These are phyloP conservation scores for Kuraishia hungarica DNA, from an alignment of 805 yeast genomes.

Conservation along the genomic window DNA sequence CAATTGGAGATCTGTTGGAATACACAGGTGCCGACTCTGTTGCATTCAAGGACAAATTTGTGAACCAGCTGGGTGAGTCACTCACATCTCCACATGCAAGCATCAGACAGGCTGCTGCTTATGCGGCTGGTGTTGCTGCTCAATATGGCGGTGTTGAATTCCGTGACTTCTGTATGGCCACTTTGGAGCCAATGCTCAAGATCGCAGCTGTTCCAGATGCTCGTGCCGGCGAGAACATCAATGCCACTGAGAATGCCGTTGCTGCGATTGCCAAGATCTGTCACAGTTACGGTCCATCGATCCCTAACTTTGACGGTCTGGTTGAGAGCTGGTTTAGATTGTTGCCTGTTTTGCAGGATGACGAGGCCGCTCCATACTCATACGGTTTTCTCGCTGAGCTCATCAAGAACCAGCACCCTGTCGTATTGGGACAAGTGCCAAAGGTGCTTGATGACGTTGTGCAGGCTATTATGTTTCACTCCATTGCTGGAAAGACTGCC, in stretches of 20 bases:
- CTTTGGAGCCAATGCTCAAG: conserved; percentile 69
- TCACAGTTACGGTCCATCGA: conserved; percentile 45
- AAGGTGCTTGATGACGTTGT: conserved; percentile 60
- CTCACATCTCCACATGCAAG: conserved; percentile 59
- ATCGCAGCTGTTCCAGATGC: conserved; percentile 74
- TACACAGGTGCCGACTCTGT: conserved; percentile 64
- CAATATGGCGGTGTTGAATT: conserved; percentile 65
- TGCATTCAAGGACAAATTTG: conserved; percentile 55
- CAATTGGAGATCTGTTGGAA: conserved; percentile 75
- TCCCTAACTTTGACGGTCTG: conserved; percentile 57
- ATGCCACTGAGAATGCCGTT: conserved; percentile 81
- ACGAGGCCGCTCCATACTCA: conserved; percentile 80
- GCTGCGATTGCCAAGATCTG: conserved; percentile 81
- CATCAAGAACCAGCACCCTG: conserved; percentile 58
- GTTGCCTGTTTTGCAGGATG: conserved; percentile 77
- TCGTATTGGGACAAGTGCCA: conserved; percentile 43
- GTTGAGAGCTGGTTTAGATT: conserved; percentile 72
- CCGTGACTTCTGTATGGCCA: conserved; percentile 53
- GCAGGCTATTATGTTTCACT: conserved; percentile 61
- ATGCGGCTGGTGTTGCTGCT: conserved; percentile 79
- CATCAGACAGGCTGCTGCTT: conserved; percentile 82
- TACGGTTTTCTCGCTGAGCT: conserved; percentile 69
- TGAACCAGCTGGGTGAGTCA: conserved; percentile 56
- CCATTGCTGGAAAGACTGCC: conserved; percentile 67
- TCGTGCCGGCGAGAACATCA: conserved; percentile 72